Evolutionary conservation across 768 basidiomycete species (phyloP), one percentile per base, ranked within the genome.

Genomic region (Lepiota brunneoincarnata): DNA sequence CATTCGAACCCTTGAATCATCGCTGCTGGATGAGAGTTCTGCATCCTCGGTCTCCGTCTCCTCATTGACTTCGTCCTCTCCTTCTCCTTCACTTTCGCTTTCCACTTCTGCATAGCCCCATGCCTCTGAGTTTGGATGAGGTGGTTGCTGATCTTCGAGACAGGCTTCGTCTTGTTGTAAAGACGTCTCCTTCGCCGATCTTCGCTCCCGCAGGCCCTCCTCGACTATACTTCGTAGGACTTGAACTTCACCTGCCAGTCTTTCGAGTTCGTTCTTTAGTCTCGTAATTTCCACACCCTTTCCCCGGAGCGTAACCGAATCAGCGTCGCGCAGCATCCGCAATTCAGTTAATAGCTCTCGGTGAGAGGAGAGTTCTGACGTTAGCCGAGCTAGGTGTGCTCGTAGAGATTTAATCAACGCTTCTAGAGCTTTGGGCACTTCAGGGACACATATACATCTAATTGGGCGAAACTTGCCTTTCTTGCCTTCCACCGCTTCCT

Each of bases 151-250:
- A 70, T 72, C 72, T 6, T 56, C 69, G 24, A 65, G 43, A 42
- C 74, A 69, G 11, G 67, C 74, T 12, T 58, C 62, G 3, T 63
- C 58, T n/a, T 65, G 63, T 20, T 61, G 56, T 41, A 66, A 51
- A 4, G 63, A 62, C 0, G 61, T 64, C 49, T 88, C 84, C 55
- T 85, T 71, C 2, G 73, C 75, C 36, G 75, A 69, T 36, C 87
- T 72, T 23, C 93, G 69, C 58, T 92, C 91, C 56, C 85, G 81
- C 49, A 97, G 74, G 3, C 92, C 92, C 54, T 91, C 87, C 67
- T 95, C 90, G 1, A 98, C 91, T 0, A 94, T 87, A 1, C 84
- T 87, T 10, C 89, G 75, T n/a, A 97, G 75, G 2, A 91, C 87
- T 56, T 89, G 88, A 2, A 98, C 90, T 69, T 98, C 93, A 3